Percentiles rank a stretch among this genome's conserved stretches.
phyloP scores from a whole-genome alignment of 306 rosid species.

The Leucaena leucocephala region DNA sequence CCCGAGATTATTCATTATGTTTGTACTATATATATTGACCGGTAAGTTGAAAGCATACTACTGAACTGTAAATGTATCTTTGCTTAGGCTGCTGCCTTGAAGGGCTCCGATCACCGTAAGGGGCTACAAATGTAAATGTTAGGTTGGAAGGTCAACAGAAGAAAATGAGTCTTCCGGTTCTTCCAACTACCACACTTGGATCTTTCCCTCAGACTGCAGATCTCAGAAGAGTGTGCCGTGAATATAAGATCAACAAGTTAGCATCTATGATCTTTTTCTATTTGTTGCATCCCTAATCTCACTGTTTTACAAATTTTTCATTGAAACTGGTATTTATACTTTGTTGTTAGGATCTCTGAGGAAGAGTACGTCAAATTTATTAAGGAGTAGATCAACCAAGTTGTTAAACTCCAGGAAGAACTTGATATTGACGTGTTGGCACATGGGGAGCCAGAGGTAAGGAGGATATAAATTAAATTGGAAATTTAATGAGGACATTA shows the following conservation, averaged over 20 bases:
- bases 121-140: conserved; percentile 53
- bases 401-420: conserved; percentile 66
- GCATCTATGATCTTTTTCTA: conserved; percentile 16
- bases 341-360: conserved; percentile 53
- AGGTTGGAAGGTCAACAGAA: conserved; percentile 64
- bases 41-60: background rate
- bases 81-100: conserved; percentile 61
- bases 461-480: conserved; percentile 12
- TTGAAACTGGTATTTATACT: background rate
- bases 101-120: conserved; percentile 60
- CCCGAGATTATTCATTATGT: background rate
- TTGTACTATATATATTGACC: background rate
- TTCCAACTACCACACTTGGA: conserved; percentile 69
- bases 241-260: conserved; percentile 64
- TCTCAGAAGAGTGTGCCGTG: conserved; percentile 63
- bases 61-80: conserved; percentile 17
- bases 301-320: background rate
- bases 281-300: background rate
- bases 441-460: conserved; percentile 75
- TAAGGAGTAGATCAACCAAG: conserved; percentile 60
- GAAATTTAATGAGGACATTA: background rate
- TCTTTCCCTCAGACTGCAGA: conserved; percentile 70
- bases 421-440: conserved; percentile 69
- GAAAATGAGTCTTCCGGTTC: conserved; percentile 66
- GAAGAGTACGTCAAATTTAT: conserved; percentile 54